Conservation (phyloP, 2,329 filamentous ascomycete genomes). For the Ophiocordyceps australis region DNA sequence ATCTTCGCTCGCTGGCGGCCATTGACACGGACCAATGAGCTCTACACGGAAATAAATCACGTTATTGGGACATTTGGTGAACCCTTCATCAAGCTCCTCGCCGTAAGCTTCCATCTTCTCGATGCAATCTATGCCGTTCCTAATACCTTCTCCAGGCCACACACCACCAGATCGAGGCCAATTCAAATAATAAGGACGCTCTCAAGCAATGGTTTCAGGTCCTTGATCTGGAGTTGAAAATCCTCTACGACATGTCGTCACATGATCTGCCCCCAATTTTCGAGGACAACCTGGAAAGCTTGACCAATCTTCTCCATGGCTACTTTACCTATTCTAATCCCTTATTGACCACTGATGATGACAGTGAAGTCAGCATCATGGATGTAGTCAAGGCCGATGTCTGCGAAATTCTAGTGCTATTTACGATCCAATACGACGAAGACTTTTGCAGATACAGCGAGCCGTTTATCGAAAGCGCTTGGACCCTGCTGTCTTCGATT, state of each 20-base stretch:
- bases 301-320: slow-evolving; percentile 72
- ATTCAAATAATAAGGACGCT: slow-evolving; percentile 54
- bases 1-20: slow-evolving; percentile 96
- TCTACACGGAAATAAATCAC: slow-evolving; percentile 93
- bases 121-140: not conserved
- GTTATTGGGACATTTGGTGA: slow-evolving; percentile 71
- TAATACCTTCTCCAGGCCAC: slow-evolving; percentile 29
- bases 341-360: slow-evolving; percentile 69
- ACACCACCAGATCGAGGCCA: slow-evolving; percentile 54
- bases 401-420: slow-evolving; percentile 77
- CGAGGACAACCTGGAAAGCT: slow-evolving; percentile 66
- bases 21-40: slow-evolving; percentile 77
- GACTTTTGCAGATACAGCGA: slow-evolving; percentile 68
- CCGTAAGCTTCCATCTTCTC: slow-evolving; percentile 25
- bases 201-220: slow-evolving; percentile 69
- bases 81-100: slow-evolving; percentile 67
- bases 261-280: slow-evolving; percentile 92
- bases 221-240: slow-evolving; percentile 74
- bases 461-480: slow-evolving; percentile 77
- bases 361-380: slow-evolving; percentile 68
- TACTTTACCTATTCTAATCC: slow-evolving; percentile 82
- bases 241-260: slow-evolving; percentile 92
- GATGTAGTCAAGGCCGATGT: slow-evolving; percentile 88
- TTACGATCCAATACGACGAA: slow-evolving; percentile 89
- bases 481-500: slow-evolving; percentile 76